Base-by-base conservation (phyloP, 352 stramenopile genomes). In the Pythium volutum region DNA sequence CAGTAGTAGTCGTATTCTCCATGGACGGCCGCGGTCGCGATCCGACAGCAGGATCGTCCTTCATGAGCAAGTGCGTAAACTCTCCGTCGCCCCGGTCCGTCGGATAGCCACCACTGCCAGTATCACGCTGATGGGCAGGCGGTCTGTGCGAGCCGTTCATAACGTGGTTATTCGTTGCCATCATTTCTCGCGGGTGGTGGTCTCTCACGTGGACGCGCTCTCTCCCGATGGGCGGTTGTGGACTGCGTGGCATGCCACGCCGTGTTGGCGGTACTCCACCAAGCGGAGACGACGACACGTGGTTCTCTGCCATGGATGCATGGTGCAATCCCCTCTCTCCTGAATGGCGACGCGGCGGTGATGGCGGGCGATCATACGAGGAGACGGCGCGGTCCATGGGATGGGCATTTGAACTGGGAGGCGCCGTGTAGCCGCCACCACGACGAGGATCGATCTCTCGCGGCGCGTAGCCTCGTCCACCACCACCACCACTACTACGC, bases 51-150 rank as follows among this genome's bases (percentile, higher is more conserved):
- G 22, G 16, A 10, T 50, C 50, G n/a, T 45, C 27, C 25, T 62
- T 25, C 41, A 49, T 39, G 3, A 55, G 29, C 29, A 60, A 47
- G 23, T 60, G 53, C 27, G 36, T 42, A 51, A 60, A 60, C 27
- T 60, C 53, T 18, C 48, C 48, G 5, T 39, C 48, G 18, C 12
- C 43, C 16, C 20, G 8, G 12, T 16, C 25, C 14, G n/a, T 15
- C 1, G n/a, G 7, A 18, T 36, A n/a, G 15, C 29, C 48, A 9
- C 29, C 6, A 16, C 29, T 55, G 46, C 18, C n/a, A 20, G 31
- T 11, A 6, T 27, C n/a, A 3, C n/a, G n/a, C n/a, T 49, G 41
- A 4, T 47, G 48, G 27, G 16, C 33, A 20, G 14, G 33, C 14
- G 50, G n/a, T 12, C 33, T 20, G 1, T 25, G 27, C 23, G 23